Conservation (phyloP, 2,329 filamentous ascomycete species). For the Immersiporthe knoxdaviesiana region DNA sequence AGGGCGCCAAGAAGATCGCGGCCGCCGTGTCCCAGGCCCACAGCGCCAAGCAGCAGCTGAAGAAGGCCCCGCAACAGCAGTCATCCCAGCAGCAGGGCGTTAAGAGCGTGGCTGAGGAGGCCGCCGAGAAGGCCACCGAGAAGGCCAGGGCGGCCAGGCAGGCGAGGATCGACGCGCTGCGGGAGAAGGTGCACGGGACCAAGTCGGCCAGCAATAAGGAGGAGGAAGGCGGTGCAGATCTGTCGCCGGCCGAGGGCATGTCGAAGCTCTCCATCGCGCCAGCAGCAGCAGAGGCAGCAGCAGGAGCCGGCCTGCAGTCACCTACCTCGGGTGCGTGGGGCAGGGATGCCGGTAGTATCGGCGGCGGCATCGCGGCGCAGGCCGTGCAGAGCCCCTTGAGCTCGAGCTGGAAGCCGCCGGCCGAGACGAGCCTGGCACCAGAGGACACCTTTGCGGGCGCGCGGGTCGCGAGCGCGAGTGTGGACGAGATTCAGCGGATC, state of each 20-base stretch:
- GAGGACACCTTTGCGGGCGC: constrained; percentile 39
- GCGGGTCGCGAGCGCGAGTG: constrained; percentile 38
- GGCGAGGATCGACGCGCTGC: constrained; percentile 55
- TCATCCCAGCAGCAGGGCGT: constrained; percentile 46
- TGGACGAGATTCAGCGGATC: constrained; percentile 45
- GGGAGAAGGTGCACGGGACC: constrained; percentile 57
- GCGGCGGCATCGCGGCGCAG: constrained; percentile 34
- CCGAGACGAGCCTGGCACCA: constrained; percentile 28
- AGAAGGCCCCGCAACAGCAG: background rate
- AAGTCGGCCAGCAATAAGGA: constrained; percentile 36
- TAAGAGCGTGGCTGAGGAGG: constrained; percentile 65
- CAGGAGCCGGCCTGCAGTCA: constrained; percentile 46
- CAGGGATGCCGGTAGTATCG: constrained; percentile 33
- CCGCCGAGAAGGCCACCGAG: constrained; percentile 67
- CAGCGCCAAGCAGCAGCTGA: constrained; percentile 36
- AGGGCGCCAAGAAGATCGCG: constrained; percentile 30
- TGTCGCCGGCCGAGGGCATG: constrained; percentile 28
- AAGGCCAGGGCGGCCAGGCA: constrained; percentile 67
- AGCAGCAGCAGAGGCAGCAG: constrained; percentile 16
- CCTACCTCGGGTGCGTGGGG: constrained; percentile 50
- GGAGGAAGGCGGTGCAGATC: constrained; percentile 24
- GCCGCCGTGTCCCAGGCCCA: constrained; percentile 28
- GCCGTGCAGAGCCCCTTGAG: constrained; percentile 46
- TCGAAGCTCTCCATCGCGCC: constrained; percentile 23
- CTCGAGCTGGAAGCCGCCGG: constrained; percentile 45